Evolutionary conservation across 805 yeast genomes (phyloP).

Genomic region (Myxozyma lipomycoides): DNA sequence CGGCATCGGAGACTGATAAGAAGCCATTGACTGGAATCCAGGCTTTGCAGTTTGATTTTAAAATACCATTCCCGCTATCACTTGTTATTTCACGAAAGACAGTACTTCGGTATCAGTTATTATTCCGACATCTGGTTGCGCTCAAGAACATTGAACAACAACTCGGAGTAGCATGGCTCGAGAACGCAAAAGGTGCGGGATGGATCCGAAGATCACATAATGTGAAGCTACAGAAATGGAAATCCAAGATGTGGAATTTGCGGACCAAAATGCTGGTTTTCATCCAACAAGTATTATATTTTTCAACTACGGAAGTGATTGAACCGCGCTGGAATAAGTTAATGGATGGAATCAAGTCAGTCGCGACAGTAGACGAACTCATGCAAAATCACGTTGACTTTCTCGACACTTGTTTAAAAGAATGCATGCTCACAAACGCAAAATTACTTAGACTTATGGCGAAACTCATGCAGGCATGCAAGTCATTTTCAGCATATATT

Average conservation of each 20-base stretch:
- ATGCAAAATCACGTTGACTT: constrained; percentile 50
- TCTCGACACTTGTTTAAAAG: constrained; percentile 60
- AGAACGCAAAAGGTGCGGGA: constrained; percentile 56
- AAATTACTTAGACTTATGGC: constrained; percentile 41
- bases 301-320: constrained; percentile 56
- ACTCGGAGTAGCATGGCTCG: constrained; percentile 67
- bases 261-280: constrained; percentile 53
- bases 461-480: constrained; percentile 37
- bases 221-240: constrained; percentile 26
- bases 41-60: constrained; percentile 40
- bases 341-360: constrained; percentile 31
- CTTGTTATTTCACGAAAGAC: constrained; percentile 67
- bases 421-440: constrained; percentile 61
- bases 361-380: constrained; percentile 44
- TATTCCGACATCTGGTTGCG: constrained; percentile 66
- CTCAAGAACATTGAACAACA: constrained; percentile 59
- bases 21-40: constrained; percentile 34
- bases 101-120: constrained; percentile 70
- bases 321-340: constrained; percentile 52
- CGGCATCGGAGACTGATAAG: constrained; percentile 17
- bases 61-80: constrained; percentile 81
- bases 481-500: constrained; percentile 46
- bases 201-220: constrained; percentile 56
- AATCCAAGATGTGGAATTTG: constrained; percentile 34
- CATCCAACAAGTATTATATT: constrained; percentile 51